A percentile compares a stretch with the other conserved stretches of the same genome.
These are phyloP conservation scores for Hyparrhenia diplandra DNA, from an alignment of 176 grass and related monocot genomes.

Conservation along the genomic window DNA sequence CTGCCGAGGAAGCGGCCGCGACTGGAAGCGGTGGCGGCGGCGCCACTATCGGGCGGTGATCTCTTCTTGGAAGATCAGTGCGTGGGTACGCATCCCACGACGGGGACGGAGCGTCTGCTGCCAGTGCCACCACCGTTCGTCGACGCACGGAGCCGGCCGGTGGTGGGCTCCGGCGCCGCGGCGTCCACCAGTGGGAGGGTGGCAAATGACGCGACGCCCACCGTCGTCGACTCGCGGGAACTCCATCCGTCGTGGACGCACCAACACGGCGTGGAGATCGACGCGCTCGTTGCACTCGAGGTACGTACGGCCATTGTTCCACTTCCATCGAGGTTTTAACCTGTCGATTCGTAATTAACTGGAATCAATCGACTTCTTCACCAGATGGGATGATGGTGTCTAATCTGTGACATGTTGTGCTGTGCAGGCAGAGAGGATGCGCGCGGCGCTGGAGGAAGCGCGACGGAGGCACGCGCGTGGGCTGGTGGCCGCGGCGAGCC, in stretches of 20 bases:
- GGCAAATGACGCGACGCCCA: not conserved
- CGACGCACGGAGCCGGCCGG: not conserved
- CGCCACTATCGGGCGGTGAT: too few species aligned
- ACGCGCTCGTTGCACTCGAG: conserved; percentile 45
- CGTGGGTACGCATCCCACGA: too few species aligned
- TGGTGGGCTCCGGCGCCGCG: not conserved
- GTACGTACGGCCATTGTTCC: conserved; percentile 10
- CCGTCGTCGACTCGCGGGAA: too few species aligned
- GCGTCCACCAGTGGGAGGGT: conserved; percentile 45
- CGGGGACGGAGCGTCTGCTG: too few species aligned
- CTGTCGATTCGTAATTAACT: too few species aligned
- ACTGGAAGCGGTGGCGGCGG: not conserved
- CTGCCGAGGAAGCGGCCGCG: conserved; percentile 30
- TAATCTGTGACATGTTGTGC: not conserved
- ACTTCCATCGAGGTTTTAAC: too few species aligned
- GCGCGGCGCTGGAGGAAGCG: conserved; percentile 28
- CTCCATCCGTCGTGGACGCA: too few species aligned
- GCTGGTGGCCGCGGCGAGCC: conserved; percentile 13
- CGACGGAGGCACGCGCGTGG: conserved; percentile 15
- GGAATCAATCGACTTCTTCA: too few species aligned
- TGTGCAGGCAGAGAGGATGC: conserved; percentile 27
- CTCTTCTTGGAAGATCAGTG: not conserved
- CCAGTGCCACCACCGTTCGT: too few species aligned
- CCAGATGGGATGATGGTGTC: too few species aligned
- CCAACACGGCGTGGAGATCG: conserved; percentile 23